These are phyloP conservation scores for Solanum hybrid DNA, from an alignment of 305 asterid species.

Conservation along the genomic window DNA sequence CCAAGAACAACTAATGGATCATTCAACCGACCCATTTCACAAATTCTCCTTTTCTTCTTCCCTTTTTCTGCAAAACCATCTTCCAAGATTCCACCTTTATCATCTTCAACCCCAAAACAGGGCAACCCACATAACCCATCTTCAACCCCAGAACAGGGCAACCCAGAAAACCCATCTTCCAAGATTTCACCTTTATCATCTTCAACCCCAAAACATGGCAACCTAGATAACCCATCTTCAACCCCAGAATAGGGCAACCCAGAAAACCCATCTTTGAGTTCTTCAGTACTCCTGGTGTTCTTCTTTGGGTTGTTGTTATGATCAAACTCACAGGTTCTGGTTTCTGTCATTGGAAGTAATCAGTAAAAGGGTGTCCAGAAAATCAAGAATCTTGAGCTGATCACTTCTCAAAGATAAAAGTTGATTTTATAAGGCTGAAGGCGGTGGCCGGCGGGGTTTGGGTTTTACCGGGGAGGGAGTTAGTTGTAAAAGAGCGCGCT, in stretches of 20 bases:
- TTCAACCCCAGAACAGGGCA: not conserved
- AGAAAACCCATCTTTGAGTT: not conserved
- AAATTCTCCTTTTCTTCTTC: conserved; percentile 3
- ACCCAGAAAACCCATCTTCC: not conserved
- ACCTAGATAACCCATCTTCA: not conserved
- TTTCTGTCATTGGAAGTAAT: not conserved
- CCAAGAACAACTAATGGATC: conserved; percentile 59
- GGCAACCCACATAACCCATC: not conserved
- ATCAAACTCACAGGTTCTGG: not conserved
- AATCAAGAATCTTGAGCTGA: not conserved
- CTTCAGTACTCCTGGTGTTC: not conserved
- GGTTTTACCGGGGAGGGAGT: not conserved
- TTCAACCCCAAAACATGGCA: not conserved
- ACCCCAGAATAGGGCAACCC: not conserved
- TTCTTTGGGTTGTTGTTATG: not conserved
- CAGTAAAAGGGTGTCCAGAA: not conserved
- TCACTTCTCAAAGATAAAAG: not conserved
- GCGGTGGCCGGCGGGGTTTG: not conserved
- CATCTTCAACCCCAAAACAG: not conserved
- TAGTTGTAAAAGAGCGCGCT: not conserved
- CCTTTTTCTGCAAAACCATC: not conserved
- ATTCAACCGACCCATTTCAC: not conserved
- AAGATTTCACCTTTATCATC: not conserved
- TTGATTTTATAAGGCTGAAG: not conserved
- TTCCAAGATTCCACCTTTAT: not conserved